Evolutionary conservation across 2,329 filamentous ascomycete species (phyloP).

Genomic region (Ophiognomonia clavigignenti-juglandacearum): DNA sequence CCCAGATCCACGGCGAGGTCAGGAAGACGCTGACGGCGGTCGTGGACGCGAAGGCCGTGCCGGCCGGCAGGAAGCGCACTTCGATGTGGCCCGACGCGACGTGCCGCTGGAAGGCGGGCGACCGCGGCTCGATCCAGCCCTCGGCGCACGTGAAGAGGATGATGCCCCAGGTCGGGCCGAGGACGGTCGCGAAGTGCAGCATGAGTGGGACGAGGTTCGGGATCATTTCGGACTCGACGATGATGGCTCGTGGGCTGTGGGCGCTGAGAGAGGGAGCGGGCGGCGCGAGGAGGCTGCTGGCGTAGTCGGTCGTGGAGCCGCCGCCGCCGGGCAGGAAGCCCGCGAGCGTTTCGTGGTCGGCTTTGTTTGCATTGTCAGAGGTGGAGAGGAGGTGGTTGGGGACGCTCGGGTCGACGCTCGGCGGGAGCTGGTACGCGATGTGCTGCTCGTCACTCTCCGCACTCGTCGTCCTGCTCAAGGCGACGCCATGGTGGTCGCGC

Average conservation of each 20-base stretch:
- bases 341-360: background rate
- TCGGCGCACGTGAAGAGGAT: slow-evolving; percentile 32
- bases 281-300: background rate
- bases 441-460: too few species aligned
- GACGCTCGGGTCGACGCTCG: background rate
- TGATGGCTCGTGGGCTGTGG: slow-evolving; percentile 12
- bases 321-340: background rate
- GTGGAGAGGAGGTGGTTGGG: background rate
- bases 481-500: too few species aligned
- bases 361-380: background rate
- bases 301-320: background rate
- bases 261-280: background rate
- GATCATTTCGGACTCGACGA: slow-evolving; percentile 17
- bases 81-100: slow-evolving; percentile 26
- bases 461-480: too few species aligned
- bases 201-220: slow-evolving; percentile 22
- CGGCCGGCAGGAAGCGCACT: slow-evolving; percentile 29
- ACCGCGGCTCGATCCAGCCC: slow-evolving; percentile 20
- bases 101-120: slow-evolving; percentile 28
- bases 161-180: slow-evolving; percentile 36
- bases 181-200: slow-evolving; percentile 23
- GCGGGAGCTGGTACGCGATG: background rate
- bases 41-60: slow-evolving; percentile 24
- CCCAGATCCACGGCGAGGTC: slow-evolving; percentile 27
- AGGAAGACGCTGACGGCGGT: slow-evolving; percentile 28